These are phyloP conservation scores for Saccharomycopsis synnaedendra DNA, from an alignment of 805 yeast species.

Conservation along the genomic window DNA sequence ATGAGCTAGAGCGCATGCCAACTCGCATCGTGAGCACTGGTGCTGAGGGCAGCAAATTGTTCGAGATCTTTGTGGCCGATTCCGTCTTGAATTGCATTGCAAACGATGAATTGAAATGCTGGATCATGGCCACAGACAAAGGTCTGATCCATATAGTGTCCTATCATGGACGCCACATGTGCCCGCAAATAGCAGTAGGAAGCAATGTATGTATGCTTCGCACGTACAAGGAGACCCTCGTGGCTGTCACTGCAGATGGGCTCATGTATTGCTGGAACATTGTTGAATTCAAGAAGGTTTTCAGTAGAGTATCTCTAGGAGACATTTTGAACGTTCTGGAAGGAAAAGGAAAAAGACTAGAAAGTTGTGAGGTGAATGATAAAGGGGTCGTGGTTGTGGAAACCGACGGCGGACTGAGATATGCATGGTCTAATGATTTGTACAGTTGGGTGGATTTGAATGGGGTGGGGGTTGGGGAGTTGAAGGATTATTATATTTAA, in stretches of 20 bases:
- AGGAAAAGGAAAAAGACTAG: background rate
- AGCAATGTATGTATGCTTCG: slow-evolving; percentile 36
- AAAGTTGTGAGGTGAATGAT: slow-evolving; percentile 6
- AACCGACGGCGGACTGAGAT: background rate
- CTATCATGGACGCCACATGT: slow-evolving; percentile 23
- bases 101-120: slow-evolving; percentile 33
- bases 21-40: slow-evolving; percentile 27
- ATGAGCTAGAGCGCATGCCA: slow-evolving; percentile 19
- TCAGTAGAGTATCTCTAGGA: slow-evolving; percentile 39
- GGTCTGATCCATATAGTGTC: slow-evolving; percentile 27
- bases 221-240: slow-evolving; percentile 31
- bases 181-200: slow-evolving; percentile 33
- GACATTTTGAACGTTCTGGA: slow-evolving; percentile 26
- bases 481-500: background rate
- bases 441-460: slow-evolving; percentile 7
- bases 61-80: slow-evolving; percentile 33
- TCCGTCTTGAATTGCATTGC: slow-evolving; percentile 30
- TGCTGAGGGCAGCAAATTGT: slow-evolving; percentile 22
- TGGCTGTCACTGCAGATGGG: slow-evolving; percentile 41
- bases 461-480: background rate
- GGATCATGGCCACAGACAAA: slow-evolving; percentile 33
- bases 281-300: slow-evolving; percentile 22
- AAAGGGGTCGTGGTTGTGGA: slow-evolving; percentile 8
- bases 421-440: slow-evolving; percentile 11
- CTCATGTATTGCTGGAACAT: slow-evolving; percentile 41